Evolutionary conservation across 768 basidiomycete genomes (phyloP), one percentile per base, ranked within the genome.

Genomic region (Tricholoma flavovirens): DNA sequence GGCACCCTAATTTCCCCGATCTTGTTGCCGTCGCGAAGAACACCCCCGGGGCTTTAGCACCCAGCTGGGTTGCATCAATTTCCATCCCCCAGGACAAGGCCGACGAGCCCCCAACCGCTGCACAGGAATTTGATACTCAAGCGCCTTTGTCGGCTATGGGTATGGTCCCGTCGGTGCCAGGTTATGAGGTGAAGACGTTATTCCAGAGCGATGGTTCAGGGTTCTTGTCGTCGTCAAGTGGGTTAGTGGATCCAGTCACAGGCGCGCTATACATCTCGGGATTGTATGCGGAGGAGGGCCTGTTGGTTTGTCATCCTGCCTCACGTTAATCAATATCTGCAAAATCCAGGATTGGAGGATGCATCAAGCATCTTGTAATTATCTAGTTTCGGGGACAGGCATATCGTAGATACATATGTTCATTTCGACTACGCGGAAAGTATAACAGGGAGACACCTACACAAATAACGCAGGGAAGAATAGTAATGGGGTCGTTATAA

Each of bases 151-250:
- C 85, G 0, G 76, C 74, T 33, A 73, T 66, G 54, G 65, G 64
- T 45, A 75, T 78, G 46, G 74, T 78, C 0, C 64, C 74, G 0
- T 61, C 65, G 14, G 64, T 71, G 24, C 59, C 58, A 9, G 71
- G 70, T 1, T 72, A 78, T 61, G 73, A 75, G 32, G 54, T 88
- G 29, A 73, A 77, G 62, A 87, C 88, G 0, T 59, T 90, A n/a
- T 89, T 87, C 71, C 87, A 87, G 70, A 89, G 88, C 61, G 74
- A 83, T 58, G 87, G 88, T n/a, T 72, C 75, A 3, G 77, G 77
- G 5, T 86, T 86, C 62, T 75, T 77, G 12, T 70, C 77, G 2
- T 81, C 83, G 14, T 70, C 76, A 7, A 84, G 83, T 7, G 79
- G 73, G 1, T 56, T 87, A 59, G 66, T 74, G 33, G 86, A 88